phyloP scores from a whole-genome alignment of 1,284 basidiomycete genomes.

The Coniferiporia sulphurascens region DNA sequence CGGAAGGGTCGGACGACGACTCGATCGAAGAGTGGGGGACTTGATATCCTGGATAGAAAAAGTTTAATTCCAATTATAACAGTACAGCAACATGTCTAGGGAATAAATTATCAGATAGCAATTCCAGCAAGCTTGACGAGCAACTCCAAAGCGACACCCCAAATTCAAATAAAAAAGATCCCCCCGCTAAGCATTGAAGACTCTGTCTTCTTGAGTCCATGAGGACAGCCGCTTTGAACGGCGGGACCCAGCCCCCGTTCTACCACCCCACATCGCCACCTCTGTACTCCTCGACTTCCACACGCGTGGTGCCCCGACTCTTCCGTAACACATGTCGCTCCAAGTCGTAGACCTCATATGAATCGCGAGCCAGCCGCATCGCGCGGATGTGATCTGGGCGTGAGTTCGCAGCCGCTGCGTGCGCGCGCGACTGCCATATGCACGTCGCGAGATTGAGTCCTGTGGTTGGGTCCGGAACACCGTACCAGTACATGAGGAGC shows the following conservation, averaged over 20 bases:
- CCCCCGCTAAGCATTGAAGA: too few relatives aligned
- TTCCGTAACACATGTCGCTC: conserved; percentile 74
- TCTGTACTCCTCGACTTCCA: conserved; percentile 56
- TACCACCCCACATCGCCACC: conserved; percentile 68
- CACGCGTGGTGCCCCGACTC: conserved; percentile 45
- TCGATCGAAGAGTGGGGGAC: conserved; percentile 51
- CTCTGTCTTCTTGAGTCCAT: too few relatives aligned
- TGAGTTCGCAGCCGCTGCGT: conserved; percentile 76
- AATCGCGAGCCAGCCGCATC: conserved; percentile 71
- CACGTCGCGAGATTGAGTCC: conserved; percentile 92
- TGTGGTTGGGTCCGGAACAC: conserved; percentile 68
- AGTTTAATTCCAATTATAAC: too few relatives aligned
- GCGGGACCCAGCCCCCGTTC: too few relatives aligned
- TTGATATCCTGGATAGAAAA: background rate
- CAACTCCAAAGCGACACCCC: too few relatives aligned
- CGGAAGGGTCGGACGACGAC: conserved; percentile 39
- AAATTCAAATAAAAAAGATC: background rate
- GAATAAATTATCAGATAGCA: too few relatives aligned
- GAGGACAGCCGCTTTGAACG: too few relatives aligned
- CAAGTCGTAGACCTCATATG: conserved; percentile 77
- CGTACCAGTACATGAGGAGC: conserved; percentile 88
- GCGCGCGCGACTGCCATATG: conserved; percentile 85
- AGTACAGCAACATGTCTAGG: too few relatives aligned
- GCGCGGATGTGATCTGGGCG: conserved; percentile 78
- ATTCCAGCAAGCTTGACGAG: too few relatives aligned